Evolutionary conservation across 805 yeast genomes (phyloP).

Genomic region (Kazachstania africana): DNA sequence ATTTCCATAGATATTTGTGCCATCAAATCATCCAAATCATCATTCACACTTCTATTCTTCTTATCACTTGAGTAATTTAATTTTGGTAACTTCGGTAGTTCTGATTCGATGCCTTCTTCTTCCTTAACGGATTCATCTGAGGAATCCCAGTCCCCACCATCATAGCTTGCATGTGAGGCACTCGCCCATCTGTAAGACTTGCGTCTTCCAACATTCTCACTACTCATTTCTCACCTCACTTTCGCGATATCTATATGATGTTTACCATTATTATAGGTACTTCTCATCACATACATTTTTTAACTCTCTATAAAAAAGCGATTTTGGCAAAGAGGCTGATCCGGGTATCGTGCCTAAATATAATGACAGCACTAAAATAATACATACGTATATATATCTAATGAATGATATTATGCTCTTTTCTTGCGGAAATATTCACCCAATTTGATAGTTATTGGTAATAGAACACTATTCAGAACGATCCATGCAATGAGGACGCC

Average conservation of each 20-base stretch:
- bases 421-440: too few species aligned
- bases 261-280: too few species aligned
- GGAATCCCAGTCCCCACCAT: constrained; percentile 32
- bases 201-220: constrained; percentile 27
- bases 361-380: too few species aligned
- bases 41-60: constrained; percentile 12
- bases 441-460: too few species aligned
- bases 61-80: constrained; percentile 11
- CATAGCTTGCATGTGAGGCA: constrained; percentile 30
- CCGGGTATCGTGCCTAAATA: too few species aligned
- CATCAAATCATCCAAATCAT: constrained; percentile 23
- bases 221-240: too few species aligned
- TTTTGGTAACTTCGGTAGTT: constrained; percentile 13
- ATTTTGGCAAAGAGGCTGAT: too few species aligned
- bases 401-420: too few species aligned
- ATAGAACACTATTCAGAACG: constrained; percentile 32
- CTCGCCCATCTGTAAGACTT: constrained; percentile 33
- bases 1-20: constrained; percentile 23
- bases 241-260: too few species aligned
- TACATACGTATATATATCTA: too few species aligned
- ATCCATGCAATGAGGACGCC: constrained; percentile 53
- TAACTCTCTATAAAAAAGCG: too few species aligned
- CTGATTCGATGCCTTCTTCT: not conserved
- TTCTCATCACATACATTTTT: too few species aligned
- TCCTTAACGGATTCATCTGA: constrained; percentile 12